phyloP scores from a whole-genome alignment of 2,329 filamentous ascomycete genomes.

The Stagonosporopsis vannaccii region DNA sequence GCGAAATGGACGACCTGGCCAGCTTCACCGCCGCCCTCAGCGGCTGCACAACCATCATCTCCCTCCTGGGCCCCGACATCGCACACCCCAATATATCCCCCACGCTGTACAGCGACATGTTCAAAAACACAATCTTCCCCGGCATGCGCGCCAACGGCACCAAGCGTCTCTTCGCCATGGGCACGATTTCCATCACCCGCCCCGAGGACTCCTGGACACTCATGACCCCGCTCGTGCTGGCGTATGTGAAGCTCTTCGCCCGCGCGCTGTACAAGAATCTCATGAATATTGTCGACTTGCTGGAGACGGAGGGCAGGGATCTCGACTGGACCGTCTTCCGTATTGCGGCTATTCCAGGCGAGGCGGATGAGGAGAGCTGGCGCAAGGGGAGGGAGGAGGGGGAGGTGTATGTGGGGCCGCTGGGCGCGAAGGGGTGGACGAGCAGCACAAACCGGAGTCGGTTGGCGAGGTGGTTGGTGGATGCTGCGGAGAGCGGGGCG shows the following conservation, averaged over 20 bases:
- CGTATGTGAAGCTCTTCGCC: slow-evolving; percentile 2
- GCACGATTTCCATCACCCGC: slow-evolving; percentile 2
- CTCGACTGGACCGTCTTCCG: slow-evolving; percentile 13
- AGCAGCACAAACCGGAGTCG: slow-evolving; percentile 8
- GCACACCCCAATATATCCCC: neutral
- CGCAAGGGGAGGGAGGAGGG: slow-evolving; percentile 6
- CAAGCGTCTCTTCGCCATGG: slow-evolving; percentile 2
- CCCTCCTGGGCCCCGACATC: slow-evolving; percentile 2
- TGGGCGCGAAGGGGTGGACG: slow-evolving; percentile 10
- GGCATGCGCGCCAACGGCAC: neutral
- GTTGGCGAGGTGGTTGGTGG: slow-evolving; percentile 14
- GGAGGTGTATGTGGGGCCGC: slow-evolving; percentile 1
- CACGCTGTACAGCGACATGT: slow-evolving; percentile 1
- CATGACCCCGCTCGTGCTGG: neutral
- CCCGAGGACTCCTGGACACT: neutral
- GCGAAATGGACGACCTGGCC: neutral
- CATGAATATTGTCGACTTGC: neutral
- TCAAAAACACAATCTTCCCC: neutral
- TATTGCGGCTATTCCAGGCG: slow-evolving; percentile 6
- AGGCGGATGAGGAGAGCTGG: slow-evolving; percentile 8
- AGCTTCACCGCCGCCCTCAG: neutral
- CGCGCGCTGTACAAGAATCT: neutral
- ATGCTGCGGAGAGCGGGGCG: neutral
- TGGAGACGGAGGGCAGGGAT: slow-evolving; percentile 3
- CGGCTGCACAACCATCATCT: slow-evolving; percentile 2